Evolutionary conservation across 75 land plant species (phyloP).

Genomic region (Isoetes taiwanensis): DNA sequence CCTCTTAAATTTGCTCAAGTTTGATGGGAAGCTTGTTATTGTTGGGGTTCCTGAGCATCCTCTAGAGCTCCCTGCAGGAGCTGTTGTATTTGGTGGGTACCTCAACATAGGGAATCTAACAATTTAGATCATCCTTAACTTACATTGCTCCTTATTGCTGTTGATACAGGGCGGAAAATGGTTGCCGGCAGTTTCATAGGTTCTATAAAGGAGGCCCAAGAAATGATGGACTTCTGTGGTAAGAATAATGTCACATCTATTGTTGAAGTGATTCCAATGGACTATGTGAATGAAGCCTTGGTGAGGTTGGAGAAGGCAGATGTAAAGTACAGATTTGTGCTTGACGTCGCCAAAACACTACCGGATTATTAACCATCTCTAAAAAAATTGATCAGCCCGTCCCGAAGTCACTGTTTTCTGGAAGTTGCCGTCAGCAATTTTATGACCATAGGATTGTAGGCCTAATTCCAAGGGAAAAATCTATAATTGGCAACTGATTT

Average conservation of each 20-base stretch:
- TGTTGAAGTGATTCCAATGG: constrained; percentile 34
- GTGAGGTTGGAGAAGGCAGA: constrained; percentile 37
- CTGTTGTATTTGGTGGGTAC: constrained; percentile 13
- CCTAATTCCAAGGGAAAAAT: too few relatives aligned
- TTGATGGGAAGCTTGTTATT: constrained; percentile 34
- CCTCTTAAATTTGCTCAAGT: constrained; percentile 35
- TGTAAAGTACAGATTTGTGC: constrained; percentile 64
- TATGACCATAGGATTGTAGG: too few relatives aligned
- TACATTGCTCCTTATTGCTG: constrained; percentile 11
- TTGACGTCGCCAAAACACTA: constrained; percentile 55
- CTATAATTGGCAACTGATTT: too few relatives aligned
- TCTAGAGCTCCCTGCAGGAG: background rate
- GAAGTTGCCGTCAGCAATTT: too few relatives aligned
- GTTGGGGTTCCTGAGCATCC: constrained; percentile 18
- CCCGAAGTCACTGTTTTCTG: too few relatives aligned
- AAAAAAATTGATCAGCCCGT: too few relatives aligned
- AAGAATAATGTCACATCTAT: constrained; percentile 39
- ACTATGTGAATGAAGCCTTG: constrained; percentile 51
- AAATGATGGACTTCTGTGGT: constrained; percentile 65
- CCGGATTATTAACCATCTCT: too few relatives aligned
- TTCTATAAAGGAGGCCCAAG: constrained; percentile 50
- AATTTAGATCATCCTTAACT: constrained; percentile 22
- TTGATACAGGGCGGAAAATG: constrained; percentile 29
- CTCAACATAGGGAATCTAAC: background rate
- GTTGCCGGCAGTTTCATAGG: constrained; percentile 55